A percentile compares a stretch with the other conserved stretches of the same genome.
phyloP scores from a whole-genome alignment of 2,329 filamentous ascomycete genomes.

The Fusarium incarnatum region DNA sequence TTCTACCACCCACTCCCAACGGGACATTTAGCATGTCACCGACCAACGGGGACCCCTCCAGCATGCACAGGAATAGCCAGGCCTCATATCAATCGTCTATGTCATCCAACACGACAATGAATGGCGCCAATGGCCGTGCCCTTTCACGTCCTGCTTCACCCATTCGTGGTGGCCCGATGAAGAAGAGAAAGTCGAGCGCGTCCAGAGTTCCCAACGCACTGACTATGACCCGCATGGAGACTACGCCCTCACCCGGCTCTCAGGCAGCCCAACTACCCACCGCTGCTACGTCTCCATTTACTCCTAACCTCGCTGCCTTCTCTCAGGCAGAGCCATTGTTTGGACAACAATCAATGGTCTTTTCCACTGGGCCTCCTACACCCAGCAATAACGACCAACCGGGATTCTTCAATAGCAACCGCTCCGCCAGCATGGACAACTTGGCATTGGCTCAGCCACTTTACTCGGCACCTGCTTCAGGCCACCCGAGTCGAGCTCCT shows the following conservation, averaged over 20 bases:
- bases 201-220: conserved; percentile 79
- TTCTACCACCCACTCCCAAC: conserved; percentile 51
- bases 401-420: conserved; percentile 66
- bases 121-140: conserved; percentile 48
- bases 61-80: conserved; percentile 63
- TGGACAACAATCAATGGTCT: conserved; percentile 54
- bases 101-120: conserved; percentile 51
- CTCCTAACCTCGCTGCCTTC: conserved; percentile 60
- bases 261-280: conserved; percentile 55
- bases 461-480: conserved; percentile 78
- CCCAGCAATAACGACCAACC: conserved; percentile 73
- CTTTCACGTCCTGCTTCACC: conserved; percentile 82
- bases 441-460: conserved; percentile 69
- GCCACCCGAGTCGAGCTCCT: conserved; percentile 80
- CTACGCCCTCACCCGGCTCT: conserved; percentile 56
- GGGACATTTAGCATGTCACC: conserved; percentile 67
- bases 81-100: conserved; percentile 50
- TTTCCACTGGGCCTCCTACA: conserved; percentile 72
- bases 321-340: conserved; percentile 60
- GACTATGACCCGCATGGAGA: conserved; percentile 85
- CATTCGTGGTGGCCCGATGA: conserved; percentile 73
- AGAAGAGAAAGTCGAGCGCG: conserved; percentile 84
- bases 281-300: conserved; percentile 64
- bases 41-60: conserved; percentile 72
- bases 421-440: conserved; percentile 74